Evolutionary conservation across 2,329 filamentous ascomycete genomes (phyloP).

Genomic region (Hymenoscyphus infarciens): DNA sequence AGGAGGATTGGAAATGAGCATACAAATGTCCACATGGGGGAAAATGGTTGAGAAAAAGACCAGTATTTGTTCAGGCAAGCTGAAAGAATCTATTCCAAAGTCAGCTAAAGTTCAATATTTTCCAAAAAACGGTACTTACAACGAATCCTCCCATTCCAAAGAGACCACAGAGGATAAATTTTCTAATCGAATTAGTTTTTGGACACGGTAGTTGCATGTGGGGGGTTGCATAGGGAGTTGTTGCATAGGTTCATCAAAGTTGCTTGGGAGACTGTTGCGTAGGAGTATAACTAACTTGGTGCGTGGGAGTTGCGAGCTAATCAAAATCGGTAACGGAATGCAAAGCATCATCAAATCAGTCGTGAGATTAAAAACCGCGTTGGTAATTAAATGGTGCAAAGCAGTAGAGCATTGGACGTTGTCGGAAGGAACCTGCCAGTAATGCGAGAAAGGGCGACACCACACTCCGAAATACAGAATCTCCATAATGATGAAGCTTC

Average conservation of each 20-base stretch:
- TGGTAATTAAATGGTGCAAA: conserved; percentile 54
- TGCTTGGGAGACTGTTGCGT: not conserved
- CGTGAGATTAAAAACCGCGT: conserved; percentile 56
- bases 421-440: conserved; percentile 54
- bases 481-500: conserved; percentile 50
- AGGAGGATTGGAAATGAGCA: not conserved
- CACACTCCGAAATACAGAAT: conserved; percentile 48
- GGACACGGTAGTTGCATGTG: not conserved
- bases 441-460: conserved; percentile 53
- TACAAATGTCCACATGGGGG: conserved; percentile 33
- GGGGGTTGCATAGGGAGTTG: not conserved
- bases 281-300: conserved; percentile 32
- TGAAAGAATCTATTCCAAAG: conserved; percentile 42
- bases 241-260: not conserved
- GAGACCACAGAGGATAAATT: conserved; percentile 47
- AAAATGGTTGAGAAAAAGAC: conserved; percentile 39
- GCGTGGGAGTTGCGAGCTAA: conserved; percentile 42
- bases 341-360: conserved; percentile 58
- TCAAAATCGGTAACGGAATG: conserved; percentile 50
- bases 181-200: conserved; percentile 44
- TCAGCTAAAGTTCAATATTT: conserved; percentile 5
- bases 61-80: conserved; percentile 49
- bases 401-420: conserved; percentile 55
- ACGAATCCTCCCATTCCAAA: conserved; percentile 47
- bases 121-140: conserved; percentile 34